phyloP scores from a whole-genome alignment of 2,329 filamentous ascomycete genomes.

The Cladosporium sp. region DNA sequence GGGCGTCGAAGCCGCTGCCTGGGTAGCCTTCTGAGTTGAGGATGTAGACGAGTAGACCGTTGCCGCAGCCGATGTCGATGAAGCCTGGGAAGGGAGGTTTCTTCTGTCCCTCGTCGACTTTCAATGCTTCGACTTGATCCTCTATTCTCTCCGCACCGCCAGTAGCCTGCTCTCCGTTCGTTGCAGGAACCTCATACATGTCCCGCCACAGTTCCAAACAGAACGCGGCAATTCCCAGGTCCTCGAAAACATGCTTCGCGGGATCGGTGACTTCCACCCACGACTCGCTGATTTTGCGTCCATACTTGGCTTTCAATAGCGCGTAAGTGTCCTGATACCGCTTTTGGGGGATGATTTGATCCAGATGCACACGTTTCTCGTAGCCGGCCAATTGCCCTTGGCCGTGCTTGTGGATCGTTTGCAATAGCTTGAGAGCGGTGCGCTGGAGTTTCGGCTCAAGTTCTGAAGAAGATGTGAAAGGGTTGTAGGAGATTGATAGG shows the following conservation, averaged over 20 bases:
- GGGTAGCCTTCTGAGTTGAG: slow-evolving; percentile 73
- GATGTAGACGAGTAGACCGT: slow-evolving; percentile 82
- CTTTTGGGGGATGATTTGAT: slow-evolving; percentile 71
- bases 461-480: slow-evolving; percentile 30
- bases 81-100: slow-evolving; percentile 69
- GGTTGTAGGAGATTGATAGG: slow-evolving; percentile 49
- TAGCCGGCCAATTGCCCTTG: slow-evolving; percentile 62
- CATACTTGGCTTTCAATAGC: slow-evolving; percentile 73
- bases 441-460: slow-evolving; percentile 46
- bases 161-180: not conserved
- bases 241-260: slow-evolving; percentile 90
- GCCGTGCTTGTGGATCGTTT: slow-evolving; percentile 68
- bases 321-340: slow-evolving; percentile 78
- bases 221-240: slow-evolving; percentile 85
- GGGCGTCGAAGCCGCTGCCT: slow-evolving; percentile 89
- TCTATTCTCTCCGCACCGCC: not conserved
- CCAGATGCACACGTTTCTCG: slow-evolving; percentile 77
- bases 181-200: slow-evolving; percentile 57
- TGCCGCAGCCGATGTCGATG: slow-evolving; percentile 93
- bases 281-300: slow-evolving; percentile 59
- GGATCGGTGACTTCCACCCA: slow-evolving; percentile 90
- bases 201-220: slow-evolving; percentile 84
- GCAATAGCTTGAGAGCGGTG: slow-evolving; percentile 64
- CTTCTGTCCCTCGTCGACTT: slow-evolving; percentile 10
- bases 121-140: not conserved